Conservation (phyloP, 1,284 basidiomycete genomes). For the Pseudozyma tsukubaensis region DNA sequence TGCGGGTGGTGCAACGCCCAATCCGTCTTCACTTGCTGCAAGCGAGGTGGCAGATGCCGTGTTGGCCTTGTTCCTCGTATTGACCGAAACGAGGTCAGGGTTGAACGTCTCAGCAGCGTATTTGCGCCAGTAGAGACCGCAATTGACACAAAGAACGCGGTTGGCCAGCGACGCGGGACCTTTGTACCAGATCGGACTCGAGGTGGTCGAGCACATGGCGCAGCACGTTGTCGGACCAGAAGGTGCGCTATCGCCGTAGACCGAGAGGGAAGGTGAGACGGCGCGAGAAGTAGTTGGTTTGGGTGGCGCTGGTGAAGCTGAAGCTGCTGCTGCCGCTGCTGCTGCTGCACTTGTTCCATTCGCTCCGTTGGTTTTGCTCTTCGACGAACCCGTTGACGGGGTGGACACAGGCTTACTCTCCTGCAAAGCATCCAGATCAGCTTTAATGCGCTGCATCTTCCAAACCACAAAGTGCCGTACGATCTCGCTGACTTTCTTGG, state of each 20-base stretch:
- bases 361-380: conserved; percentile 21
- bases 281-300: conserved; percentile 53
- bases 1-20: conserved; percentile 63
- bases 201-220: conserved; percentile 59
- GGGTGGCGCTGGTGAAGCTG: conserved; percentile 3
- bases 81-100: conserved; percentile 52
- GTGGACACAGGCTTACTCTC: conserved; percentile 13
- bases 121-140: conserved; percentile 67
- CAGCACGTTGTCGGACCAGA: conserved; percentile 42
- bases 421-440: conserved; percentile 34
- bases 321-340: conserved; percentile 23
- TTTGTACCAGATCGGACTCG: conserved; percentile 64
- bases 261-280: conserved; percentile 58
- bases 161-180: conserved; percentile 55
- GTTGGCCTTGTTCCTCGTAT: conserved; percentile 41
- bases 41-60: conserved; percentile 34
- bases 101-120: conserved; percentile 65
- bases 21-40: conserved; percentile 42
- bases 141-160: conserved; percentile 60
- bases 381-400: conserved; percentile 6
- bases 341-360: conserved; percentile 11
- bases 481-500: conserved; percentile 79
- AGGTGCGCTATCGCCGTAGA: conserved; percentile 44
- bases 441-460: conserved; percentile 75
- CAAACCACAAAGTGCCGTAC: conserved; percentile 85